Base-by-base conservation (phyloP, 2,329 filamentous ascomycete genomes). In the Diplodia corticola region DNA sequence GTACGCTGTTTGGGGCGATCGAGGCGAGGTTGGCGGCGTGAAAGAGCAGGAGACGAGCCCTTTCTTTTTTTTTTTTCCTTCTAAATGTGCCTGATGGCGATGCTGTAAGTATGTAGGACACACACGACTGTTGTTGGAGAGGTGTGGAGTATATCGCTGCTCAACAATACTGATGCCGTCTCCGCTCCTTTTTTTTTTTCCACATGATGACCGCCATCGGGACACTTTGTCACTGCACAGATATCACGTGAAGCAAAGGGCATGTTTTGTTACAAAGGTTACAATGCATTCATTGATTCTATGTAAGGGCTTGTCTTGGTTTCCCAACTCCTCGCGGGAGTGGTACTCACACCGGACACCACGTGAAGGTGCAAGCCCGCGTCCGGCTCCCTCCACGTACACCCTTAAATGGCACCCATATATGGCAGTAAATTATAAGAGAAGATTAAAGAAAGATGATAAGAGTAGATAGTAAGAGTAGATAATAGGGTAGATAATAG, bases 1-100 rank as follows among this genome's bases (percentile, higher is more conserved):
- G 54, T 17, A 65, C 65, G 2, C 48, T 44, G 7, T 67, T 68
- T 12, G 66, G 68, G 4, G 57, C 69, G 3, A 67, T 71, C 2
- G 60, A 64, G 48, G 64, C 57, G 22, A 50, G 15, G 46, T 22
- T 61, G 24, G 40, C 44, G n/a, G 54, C n/a, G 35, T 44, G 35
- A 17, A 40, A 22, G 15, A 46, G 26, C 2, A 35, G 33, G 12
- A 10, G 33, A 35, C 10, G 30, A 33, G 10, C 5, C 10, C 7
- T 1, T 33, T 33, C 30, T 33, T 33, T 30, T 30, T 30, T 30
- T 6, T 6, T 9, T 9, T 33, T 33, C n/a, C n/a, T n/a, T n/a
- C n/a, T n/a, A n/a, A 33, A 1, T 9, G 30, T 33, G 5, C 10
- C 5, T 33, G 30, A 9, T 9, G 30, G 30, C 30, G 30, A 9